Base-by-base conservation (phyloP, 2,329 filamentous ascomycete genomes). In the Fusarium continuum region DNA sequence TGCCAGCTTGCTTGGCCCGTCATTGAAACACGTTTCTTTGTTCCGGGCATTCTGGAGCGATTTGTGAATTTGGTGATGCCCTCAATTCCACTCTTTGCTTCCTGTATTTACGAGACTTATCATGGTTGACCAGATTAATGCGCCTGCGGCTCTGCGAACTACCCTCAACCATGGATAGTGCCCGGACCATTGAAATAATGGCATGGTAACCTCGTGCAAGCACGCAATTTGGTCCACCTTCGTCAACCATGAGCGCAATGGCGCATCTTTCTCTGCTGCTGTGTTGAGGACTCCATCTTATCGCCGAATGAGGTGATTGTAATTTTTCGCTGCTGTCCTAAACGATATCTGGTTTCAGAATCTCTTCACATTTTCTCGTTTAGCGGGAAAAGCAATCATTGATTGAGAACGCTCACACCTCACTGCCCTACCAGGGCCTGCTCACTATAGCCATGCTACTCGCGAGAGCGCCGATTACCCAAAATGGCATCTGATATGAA, bases 401-500 rank as follows among this genome's bases (percentile, higher is more conserved):
- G n/a, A 26, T 40, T 45, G 32, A 20, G 11, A 43, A 45, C 44
- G 28, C 28, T 26, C 14, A 23, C 36, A 4, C 13, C 34, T 22
- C 8, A 1, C 26, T 44, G 32, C 34, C 44, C 43, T 48, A 9
- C 38, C 35, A 45, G 35, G 52, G 47, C 23, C 47, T 47, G 8
- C n/a, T 34, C 14, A 19, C 13, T 36, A 40, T 20, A 43, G 35
- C 19, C 34, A 65, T 65, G 61, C 58, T 43, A 52, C 25, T 38
- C 22, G 29, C 29, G 7, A 61, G 17, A 46, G 31, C 50, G 17
- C 43, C 41, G 13, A 28, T 46, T 41, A 46, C 59, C 64, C 48
- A 56, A 61, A 66, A 70, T 71, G 61, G 69, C 64, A 58, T 64
- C 70, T 41, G 68, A 68, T 39, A 67, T 71, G 69, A 71, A 71